phyloP scores from a whole-genome alignment of 257 asterid genomes.

The Lycium barbarum region DNA sequence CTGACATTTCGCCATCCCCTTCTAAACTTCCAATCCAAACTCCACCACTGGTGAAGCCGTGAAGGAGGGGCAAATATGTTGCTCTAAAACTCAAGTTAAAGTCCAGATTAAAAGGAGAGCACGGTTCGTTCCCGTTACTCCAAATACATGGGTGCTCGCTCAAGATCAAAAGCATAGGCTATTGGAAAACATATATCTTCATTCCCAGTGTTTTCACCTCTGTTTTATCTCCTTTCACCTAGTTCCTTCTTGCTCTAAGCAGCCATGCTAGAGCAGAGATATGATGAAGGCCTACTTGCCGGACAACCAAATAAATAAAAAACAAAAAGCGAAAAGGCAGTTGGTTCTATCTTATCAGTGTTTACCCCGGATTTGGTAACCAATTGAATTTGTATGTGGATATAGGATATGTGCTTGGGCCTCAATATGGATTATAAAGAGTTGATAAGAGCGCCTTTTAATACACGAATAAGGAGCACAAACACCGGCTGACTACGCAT shows the following conservation, averaged over 20 bases:
- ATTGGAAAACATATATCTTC: slow-evolving; percentile 25
- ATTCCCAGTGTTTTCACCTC: slow-evolving; percentile 24
- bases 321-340: neutral
- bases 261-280: neutral
- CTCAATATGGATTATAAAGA: too few species aligned
- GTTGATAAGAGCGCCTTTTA: too few species aligned
- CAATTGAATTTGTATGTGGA: too few species aligned
- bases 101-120: slow-evolving; percentile 25
- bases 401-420: too few species aligned
- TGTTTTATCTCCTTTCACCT: neutral
- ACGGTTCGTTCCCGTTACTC: neutral
- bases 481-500: too few species aligned
- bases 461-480: too few species aligned
- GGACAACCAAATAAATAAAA: neutral
- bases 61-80: neutral
- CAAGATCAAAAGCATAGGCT: slow-evolving; percentile 15
- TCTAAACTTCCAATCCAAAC: neutral
- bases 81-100: slow-evolving; percentile 19
- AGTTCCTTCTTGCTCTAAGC: slow-evolving; percentile 27
- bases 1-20: neutral
- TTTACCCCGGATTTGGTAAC: too few species aligned
- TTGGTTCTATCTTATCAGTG: too few species aligned
- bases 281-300: neutral
- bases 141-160: neutral
- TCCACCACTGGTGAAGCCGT: neutral